A percentile compares a stretch with the other conserved stretches of the same genome.
Conservation (phyloP, 202 grass and related monocot genomes). For the Panicum virgatum region DNA sequence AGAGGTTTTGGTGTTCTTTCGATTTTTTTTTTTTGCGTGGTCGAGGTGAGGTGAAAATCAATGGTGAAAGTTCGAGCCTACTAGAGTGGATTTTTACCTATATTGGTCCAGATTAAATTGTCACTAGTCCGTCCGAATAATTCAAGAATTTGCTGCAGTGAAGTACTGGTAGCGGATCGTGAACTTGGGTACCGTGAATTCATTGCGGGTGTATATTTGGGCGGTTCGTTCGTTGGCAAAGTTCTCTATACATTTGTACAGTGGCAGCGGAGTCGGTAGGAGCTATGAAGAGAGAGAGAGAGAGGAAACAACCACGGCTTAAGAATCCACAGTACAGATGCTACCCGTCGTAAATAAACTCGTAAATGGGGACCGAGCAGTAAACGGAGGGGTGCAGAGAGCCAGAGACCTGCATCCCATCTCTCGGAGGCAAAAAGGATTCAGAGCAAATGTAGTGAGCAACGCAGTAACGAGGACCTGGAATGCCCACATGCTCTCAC, state of each 20-base stretch:
- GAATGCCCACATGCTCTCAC: background rate
- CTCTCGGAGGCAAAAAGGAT: too few relatives aligned
- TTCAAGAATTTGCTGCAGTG: conserved; percentile 33
- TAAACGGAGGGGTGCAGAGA: conserved; percentile 8
- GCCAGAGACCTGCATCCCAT: background rate
- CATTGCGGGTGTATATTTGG: conserved; percentile 2
- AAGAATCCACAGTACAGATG: conserved; percentile 9
- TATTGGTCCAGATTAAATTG: background rate
- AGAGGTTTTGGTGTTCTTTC: conserved; percentile 12
- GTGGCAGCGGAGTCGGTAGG: background rate
- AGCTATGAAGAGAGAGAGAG: conserved; percentile 4
- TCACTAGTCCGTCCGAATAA: background rate
- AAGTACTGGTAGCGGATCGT: background rate
- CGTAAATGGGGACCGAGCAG: conserved; percentile 23
- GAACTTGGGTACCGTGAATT: background rate
- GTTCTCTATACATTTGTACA: background rate
- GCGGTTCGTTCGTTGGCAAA: background rate
- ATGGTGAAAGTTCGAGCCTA: conserved; percentile 6
- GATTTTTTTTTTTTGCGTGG: background rate
- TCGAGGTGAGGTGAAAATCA: background rate
- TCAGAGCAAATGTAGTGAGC: background rate
- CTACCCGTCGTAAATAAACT: background rate
- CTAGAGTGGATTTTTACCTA: background rate
- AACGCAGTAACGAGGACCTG: background rate
- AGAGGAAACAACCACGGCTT: background rate